Percentiles rank a stretch among this genome's conserved stretches.
Conservation (phyloP, 176 grass and related monocot genomes). For the Panicum miliaceum region DNA sequence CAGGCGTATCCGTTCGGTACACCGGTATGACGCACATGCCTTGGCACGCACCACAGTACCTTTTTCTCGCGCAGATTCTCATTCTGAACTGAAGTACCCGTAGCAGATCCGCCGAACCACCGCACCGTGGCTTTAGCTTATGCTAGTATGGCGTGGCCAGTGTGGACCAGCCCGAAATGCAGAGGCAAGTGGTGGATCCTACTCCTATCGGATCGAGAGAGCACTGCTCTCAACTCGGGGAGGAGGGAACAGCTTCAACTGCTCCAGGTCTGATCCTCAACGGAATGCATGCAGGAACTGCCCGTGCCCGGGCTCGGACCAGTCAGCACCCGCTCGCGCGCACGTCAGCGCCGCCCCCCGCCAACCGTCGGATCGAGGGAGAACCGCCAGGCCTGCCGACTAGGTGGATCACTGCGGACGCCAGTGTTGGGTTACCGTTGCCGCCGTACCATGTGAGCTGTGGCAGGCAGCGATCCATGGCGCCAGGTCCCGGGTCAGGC, state of each 20-base stretch:
- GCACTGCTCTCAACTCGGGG: background rate
- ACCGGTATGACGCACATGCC: background rate
- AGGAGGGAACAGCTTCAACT: constrained; percentile 3
- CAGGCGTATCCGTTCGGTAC: constrained; percentile 4
- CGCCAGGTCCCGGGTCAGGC: background rate
- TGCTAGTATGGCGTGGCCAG: background rate
- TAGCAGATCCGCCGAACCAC: background rate
- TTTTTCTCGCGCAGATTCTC: background rate
- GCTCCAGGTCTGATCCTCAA: background rate
- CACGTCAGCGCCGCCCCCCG: background rate
- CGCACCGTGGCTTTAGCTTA: no score
- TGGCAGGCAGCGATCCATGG: background rate
- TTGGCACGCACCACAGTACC: background rate
- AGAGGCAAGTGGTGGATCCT: background rate
- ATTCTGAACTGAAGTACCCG: background rate
- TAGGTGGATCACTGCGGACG: background rate
- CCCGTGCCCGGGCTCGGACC: background rate
- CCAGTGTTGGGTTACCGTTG: background rate
- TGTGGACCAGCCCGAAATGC: background rate
- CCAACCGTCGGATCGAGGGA: background rate
- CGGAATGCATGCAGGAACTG: background rate
- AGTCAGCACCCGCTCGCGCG: background rate
- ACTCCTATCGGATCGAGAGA: background rate
- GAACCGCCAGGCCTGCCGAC: background rate
- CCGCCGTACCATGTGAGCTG: background rate